phyloP scores from a whole-genome alignment of 768 basidiomycete genomes.

The Leccinum sublutescens region DNA sequence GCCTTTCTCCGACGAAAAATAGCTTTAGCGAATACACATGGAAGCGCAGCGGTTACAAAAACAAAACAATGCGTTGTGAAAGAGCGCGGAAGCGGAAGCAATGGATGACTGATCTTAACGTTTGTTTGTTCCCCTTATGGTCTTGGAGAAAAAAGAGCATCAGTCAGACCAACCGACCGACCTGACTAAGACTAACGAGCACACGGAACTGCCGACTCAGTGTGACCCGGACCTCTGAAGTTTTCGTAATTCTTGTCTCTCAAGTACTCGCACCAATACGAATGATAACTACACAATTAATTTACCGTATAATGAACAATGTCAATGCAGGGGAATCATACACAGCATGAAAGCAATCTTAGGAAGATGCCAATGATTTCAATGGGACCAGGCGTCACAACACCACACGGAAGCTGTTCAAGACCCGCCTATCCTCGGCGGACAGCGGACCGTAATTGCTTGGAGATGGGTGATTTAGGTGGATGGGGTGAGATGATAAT shows the following conservation, averaged over 20 bases:
- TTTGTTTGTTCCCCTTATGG: neutral
- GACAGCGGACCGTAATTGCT: slow-evolving; percentile 41
- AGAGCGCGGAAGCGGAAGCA: neutral
- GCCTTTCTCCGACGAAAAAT: neutral
- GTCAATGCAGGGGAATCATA: slow-evolving; percentile 4
- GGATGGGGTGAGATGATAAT: slow-evolving; percentile 15
- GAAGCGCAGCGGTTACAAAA: neutral
- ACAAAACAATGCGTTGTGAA: neutral
- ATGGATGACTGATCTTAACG: neutral
- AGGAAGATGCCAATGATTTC: slow-evolving; percentile 2
- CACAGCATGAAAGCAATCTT: neutral
- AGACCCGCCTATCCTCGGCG: slow-evolving; percentile 56
- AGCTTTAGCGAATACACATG: neutral
- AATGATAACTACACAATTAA: neutral
- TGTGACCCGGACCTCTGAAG: neutral
- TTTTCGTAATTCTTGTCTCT: neutral
- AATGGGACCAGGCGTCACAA: slow-evolving; percentile 34
- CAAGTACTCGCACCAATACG: neutral
- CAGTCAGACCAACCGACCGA: neutral
- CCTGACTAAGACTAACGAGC: neutral
- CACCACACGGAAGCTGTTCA: slow-evolving; percentile 54
- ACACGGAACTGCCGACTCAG: neutral
- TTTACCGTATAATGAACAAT: neutral
- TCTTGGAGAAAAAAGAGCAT: neutral
- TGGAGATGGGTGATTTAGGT: slow-evolving; percentile 24